A percentile compares a stretch with the other conserved stretches of the same genome.
Evolutionary conservation across 345 rosid genomes (phyloP).

Genomic region (Eucalyptus tenuipes): DNA sequence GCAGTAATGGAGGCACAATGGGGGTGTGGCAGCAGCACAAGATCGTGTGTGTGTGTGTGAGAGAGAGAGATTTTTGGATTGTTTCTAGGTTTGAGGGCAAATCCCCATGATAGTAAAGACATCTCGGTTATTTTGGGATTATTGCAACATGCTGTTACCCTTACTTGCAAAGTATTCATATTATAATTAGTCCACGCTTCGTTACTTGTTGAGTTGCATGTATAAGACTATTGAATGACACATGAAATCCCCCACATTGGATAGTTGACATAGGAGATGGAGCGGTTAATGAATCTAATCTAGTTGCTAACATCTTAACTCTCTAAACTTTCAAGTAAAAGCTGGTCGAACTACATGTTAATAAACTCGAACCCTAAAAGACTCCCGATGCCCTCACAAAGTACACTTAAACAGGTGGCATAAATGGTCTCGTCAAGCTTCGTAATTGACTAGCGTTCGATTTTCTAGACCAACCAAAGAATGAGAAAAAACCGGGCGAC

Average conservation of each 20-base stretch:
- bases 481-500: neutral
- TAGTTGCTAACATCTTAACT: neutral
- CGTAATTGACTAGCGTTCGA: neutral
- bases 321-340: neutral
- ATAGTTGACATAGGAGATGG: neutral
- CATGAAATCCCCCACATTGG: neutral
- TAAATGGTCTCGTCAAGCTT: neutral
- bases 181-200: neutral
- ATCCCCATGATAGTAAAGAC: neutral
- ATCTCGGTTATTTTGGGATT: neutral
- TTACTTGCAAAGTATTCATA: neutral
- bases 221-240: neutral
- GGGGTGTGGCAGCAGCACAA: neutral
- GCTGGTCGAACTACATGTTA: neutral
- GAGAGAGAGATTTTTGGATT: neutral
- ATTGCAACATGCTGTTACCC: neutral
- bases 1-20: neutral
- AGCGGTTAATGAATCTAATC: neutral
- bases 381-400: neutral
- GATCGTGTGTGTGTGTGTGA: neutral
- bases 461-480: neutral
- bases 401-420: neutral
- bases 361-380: neutral
- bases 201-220: neutral
- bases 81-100: neutral